A percentile compares a stretch with the other conserved stretches of the same genome.
Evolutionary conservation across 768 basidiomycete species (phyloP).

Genomic region (Rhizopogon vinicolor): DNA sequence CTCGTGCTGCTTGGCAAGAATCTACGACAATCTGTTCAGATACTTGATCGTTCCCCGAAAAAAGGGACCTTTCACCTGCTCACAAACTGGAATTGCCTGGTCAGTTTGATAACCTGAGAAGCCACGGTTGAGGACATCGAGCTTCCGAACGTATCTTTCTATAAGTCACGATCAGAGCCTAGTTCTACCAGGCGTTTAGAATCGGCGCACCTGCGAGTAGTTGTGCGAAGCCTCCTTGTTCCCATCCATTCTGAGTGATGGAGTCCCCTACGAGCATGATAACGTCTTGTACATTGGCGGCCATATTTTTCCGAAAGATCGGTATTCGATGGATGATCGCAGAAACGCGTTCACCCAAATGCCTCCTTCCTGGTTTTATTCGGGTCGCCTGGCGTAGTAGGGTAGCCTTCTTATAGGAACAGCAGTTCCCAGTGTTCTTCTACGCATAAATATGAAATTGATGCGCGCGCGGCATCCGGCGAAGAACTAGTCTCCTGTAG

Average conservation of each 20-base stretch:
- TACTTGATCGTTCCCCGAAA: background rate
- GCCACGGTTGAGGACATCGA: constrained; percentile 87
- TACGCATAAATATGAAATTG: too few relatives aligned
- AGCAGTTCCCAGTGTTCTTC: too few relatives aligned
- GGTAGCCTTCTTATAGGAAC: too few relatives aligned
- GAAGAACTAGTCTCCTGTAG: too few relatives aligned
- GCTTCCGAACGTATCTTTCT: constrained; percentile 76
- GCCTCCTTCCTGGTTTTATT: too few relatives aligned
- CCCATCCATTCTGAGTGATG: constrained; percentile 68
- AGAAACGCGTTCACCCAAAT: too few relatives aligned
- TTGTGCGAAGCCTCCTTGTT: constrained; percentile 58
- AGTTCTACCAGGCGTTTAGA: background rate
- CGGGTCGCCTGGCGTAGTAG: too few relatives aligned
- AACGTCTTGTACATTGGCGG: constrained; percentile 52
- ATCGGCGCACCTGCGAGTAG: constrained; percentile 41
- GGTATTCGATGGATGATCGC: too few relatives aligned
- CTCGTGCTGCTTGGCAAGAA: constrained; percentile 50
- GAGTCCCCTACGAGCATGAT: constrained; percentile 83
- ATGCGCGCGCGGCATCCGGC: too few relatives aligned
- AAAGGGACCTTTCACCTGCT: constrained; percentile 46
- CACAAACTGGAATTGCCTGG: constrained; percentile 77
- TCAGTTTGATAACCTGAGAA: constrained; percentile 81
- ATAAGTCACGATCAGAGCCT: background rate
- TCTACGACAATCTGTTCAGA: constrained; percentile 29
- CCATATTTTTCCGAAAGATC: constrained; percentile 47